A percentile compares a stretch with the other conserved stretches of the same genome.
Conservation (phyloP, 2,329 filamentous ascomycete genomes). For the Talaromyces sp. region DNA sequence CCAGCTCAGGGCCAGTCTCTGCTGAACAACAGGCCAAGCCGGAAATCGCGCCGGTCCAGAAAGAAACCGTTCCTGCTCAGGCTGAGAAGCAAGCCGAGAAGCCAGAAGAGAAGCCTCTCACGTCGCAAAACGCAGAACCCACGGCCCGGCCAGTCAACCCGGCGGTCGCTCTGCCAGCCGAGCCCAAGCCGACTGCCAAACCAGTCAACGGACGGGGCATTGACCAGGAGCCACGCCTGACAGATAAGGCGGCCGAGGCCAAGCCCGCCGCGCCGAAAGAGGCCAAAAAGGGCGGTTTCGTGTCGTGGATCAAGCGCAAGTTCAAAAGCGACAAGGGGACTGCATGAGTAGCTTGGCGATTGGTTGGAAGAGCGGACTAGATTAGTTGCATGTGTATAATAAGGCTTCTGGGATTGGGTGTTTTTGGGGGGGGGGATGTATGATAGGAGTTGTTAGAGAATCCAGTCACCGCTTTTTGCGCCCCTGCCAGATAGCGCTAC, state of each 20-base stretch:
- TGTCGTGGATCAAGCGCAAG: constrained; percentile 13
- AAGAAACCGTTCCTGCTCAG: not conserved
- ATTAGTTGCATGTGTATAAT: not conserved
- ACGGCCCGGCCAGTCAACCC: not conserved
- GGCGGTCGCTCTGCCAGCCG: not conserved
- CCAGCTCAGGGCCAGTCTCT: not conserved
- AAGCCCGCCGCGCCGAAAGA: not conserved
- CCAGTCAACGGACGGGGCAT: not conserved
- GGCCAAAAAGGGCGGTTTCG: constrained; percentile 11
- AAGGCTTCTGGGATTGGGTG: not conserved
- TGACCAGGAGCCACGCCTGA: not conserved
- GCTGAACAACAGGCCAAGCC: not conserved
- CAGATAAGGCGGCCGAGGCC: not conserved
- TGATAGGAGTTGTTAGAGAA: not conserved
- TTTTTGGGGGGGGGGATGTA: not conserved
- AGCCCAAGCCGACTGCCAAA: not conserved
- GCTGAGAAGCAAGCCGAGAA: not conserved
- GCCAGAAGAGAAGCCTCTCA: not conserved
- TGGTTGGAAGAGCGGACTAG: not conserved
- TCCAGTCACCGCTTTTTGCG: not conserved
- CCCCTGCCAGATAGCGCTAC: not conserved
- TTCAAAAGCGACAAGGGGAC: constrained; percentile 11
- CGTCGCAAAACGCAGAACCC: not conserved
- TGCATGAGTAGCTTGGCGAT: not conserved
- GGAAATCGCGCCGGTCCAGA: not conserved